Base-by-base conservation (phyloP, 2,329 filamentous ascomycete genomes). In the Apiospora marii region DNA sequence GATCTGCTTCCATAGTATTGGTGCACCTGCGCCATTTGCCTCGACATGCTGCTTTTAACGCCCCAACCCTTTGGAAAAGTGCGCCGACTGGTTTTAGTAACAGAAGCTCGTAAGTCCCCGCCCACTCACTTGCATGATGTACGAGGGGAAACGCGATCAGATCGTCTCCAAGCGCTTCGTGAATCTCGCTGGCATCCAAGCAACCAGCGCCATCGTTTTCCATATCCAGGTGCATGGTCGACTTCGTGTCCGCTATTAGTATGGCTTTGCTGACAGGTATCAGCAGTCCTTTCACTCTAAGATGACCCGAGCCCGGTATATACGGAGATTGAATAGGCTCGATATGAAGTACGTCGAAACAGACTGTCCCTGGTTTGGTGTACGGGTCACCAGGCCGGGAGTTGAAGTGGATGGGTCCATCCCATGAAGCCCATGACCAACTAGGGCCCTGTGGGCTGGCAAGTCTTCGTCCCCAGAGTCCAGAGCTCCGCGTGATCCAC, bases 171-270 rank as follows among this genome's bases (percentile, higher is more conserved):
- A 58, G 1, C 2, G 24, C 6, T 2, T 61, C 53, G 53, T 22
- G 4, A 3, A 22, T 12, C 1, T 2, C 3, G 2, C 13, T 22
- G 5, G 1, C 10, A 37, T 13, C 6, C 2, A 12, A 7, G 7
- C 3, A 4, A 0, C 30, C 7, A 22, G 53, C n/a, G 1, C 53
- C 53, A 19, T 37, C 30, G 6, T 61, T 10, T 19, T 37, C 53
- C 3, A 37, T 1, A n/a, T 61, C 53, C 3, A 37, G 27, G 4
- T 16, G 7, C 3, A 34, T 13, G 2, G 1, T 10, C 13, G 7
- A 58, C 0, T 5, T 30, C 5, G 7, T 34, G 1, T 27, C 24
- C 7, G 51, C 2, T 8, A 19, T 1, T 7, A 58, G 13, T 0
- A 24, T 14, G 1, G 27, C 8, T 34, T 19, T 58, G 14, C 8